Evolutionary conservation across 306 rosid genomes (phyloP).

Genomic region (Glycine soja): DNA sequence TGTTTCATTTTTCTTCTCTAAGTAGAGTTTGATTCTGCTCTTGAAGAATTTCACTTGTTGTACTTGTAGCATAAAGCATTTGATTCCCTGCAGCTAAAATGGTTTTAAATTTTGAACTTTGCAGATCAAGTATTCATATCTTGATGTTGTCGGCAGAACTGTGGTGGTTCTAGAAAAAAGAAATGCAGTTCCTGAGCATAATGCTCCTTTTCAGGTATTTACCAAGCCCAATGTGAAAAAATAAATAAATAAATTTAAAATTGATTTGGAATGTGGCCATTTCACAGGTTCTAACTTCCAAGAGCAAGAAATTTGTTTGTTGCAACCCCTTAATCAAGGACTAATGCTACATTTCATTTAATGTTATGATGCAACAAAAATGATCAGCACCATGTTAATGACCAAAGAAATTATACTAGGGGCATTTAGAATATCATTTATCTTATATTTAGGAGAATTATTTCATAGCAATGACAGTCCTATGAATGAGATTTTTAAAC

Average conservation of each 20-base stretch:
- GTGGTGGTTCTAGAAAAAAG: slow-evolving; percentile 89
- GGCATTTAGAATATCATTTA: not conserved
- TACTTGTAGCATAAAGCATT: slow-evolving; percentile 33
- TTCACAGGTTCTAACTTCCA: slow-evolving; percentile 26
- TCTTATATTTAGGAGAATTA: not conserved
- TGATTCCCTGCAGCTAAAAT: slow-evolving; percentile 31
- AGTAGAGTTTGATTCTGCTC: not conserved
- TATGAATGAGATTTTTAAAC: not conserved
- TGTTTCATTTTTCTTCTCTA: slow-evolving; percentile 21
- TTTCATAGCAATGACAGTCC: not conserved
- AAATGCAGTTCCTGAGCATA: slow-evolving; percentile 91
- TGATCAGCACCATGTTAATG: not conserved
- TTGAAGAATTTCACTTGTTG: slow-evolving; percentile 22
- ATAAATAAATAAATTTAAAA: not conserved
- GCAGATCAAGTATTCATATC: slow-evolving; percentile 92
- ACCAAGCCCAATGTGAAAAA: slow-evolving; percentile 10
- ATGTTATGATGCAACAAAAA: slow-evolving; percentile 26
- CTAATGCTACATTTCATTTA: slow-evolving; percentile 1
- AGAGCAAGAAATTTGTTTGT: not conserved
- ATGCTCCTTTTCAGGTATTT: slow-evolving; percentile 85
- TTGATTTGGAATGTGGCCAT: slow-evolving; percentile 17
- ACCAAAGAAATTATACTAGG: not conserved
- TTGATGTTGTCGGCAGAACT: slow-evolving; percentile 92
- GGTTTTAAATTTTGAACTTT: slow-evolving; percentile 42
- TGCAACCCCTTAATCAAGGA: slow-evolving; percentile 8